Evolutionary conservation across 495 filamentous ascomycete genomes (phyloP).

Genomic region (Echria macrotheca): DNA sequence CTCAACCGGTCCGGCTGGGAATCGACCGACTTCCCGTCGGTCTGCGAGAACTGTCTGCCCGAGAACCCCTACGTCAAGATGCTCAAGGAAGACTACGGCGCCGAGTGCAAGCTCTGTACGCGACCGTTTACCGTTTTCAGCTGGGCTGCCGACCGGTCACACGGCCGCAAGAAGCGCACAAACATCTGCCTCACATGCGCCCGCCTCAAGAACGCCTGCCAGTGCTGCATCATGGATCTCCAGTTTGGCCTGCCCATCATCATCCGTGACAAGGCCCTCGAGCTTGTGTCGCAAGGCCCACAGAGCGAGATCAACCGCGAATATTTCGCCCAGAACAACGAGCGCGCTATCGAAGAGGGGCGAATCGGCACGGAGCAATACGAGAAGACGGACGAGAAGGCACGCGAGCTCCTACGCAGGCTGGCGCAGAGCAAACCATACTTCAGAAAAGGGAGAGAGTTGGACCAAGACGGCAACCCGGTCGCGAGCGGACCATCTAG

Average conservation of each 20-base stretch:
- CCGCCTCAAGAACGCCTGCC: conserved; percentile 93
- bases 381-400: conserved; percentile 96
- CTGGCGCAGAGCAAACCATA: conserved; percentile 92
- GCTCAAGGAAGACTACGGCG: conserved; percentile 91
- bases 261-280: conserved; percentile 92
- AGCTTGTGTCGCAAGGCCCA: conserved; percentile 92
- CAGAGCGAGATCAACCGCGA: conserved; percentile 88
- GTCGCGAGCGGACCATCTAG: conserved; percentile 31
- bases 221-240: conserved; percentile 97
- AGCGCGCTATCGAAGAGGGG: conserved; percentile 90
- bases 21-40: conserved; percentile 72
- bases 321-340: conserved; percentile 96
- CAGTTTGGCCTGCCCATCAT: conserved; percentile 90
- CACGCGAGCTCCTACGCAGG: conserved; percentile 75
- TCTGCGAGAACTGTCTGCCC: conserved; percentile 74
- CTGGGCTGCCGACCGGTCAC: conserved; percentile 83
- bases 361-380: conserved; percentile 73
- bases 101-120: conserved; percentile 80
- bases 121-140: conserved; percentile 93
- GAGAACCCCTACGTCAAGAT: conserved; percentile 98
- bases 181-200: conserved; percentile 95
- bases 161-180: conserved; percentile 80
- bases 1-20: conserved; percentile 96
- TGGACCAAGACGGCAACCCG: conserved; percentile 48
- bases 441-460: conserved; percentile 74